These are phyloP conservation scores for Dothideomycetes sp. DNA, from an alignment of 2,329 filamentous ascomycete species.

Conservation along the genomic window DNA sequence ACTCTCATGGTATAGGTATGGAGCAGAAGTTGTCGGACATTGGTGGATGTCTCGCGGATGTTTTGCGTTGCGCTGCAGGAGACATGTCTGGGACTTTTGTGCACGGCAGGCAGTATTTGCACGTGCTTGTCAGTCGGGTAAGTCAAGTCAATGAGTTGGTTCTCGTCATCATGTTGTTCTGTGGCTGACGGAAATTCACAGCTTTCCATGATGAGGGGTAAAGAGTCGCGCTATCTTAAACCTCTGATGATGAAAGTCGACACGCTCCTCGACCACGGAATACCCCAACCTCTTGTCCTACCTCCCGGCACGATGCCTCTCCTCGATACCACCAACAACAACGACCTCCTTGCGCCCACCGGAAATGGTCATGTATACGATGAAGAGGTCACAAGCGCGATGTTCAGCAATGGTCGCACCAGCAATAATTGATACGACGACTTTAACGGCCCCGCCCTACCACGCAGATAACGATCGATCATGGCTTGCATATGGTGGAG, in stretches of 20 bases:
- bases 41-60: slow-evolving; percentile 23
- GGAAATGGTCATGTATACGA: background rate
- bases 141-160: no score
- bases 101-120: slow-evolving; percentile 23
- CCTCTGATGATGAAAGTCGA: slow-evolving; percentile 22
- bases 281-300: slow-evolving; percentile 13
- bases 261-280: slow-evolving; percentile 18
- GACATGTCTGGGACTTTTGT: slow-evolving; percentile 20
- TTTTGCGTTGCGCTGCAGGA: slow-evolving; percentile 23
- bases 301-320: slow-evolving; percentile 7
- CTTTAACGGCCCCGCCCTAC: no score
- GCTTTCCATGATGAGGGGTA: slow-evolving; percentile 24
- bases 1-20: slow-evolving; percentile 26
- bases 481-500: no score
- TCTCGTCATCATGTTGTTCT: background rate
- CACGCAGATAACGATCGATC: no score
- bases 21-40: slow-evolving; percentile 26
- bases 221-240: slow-evolving; percentile 22
- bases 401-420: no score
- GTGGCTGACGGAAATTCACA: slow-evolving; percentile 3
- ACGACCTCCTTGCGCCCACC: background rate
- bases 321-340: background rate
- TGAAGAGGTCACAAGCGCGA: background rate
- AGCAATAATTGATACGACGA: no score
- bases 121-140: slow-evolving; percentile 18